Evolutionary conservation across 192 early-diverging fungal species (phyloP).

Genomic region (Rhizophagus clarus): DNA sequence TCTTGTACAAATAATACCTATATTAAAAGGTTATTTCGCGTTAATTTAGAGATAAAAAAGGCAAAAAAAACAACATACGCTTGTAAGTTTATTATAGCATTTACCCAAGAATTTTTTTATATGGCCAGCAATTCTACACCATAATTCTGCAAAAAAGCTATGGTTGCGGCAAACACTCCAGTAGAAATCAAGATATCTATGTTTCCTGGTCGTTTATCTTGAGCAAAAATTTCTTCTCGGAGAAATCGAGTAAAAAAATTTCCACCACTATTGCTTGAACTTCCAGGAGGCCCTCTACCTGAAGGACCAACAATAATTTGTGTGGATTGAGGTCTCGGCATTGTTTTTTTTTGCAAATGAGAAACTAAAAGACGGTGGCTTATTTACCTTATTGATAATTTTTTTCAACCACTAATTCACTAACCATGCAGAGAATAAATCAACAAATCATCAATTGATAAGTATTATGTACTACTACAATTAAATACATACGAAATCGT

Average conservation of each 20-base stretch:
- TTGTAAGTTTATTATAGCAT: background rate
- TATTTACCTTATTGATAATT: background rate
- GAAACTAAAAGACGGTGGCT: background rate
- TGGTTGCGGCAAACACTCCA: constrained; percentile 43
- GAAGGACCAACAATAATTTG: background rate
- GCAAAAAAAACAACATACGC: background rate
- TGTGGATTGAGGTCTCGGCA: background rate
- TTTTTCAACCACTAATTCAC: no score
- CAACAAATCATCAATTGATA: constrained; percentile 24
- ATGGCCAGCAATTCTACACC: constrained; percentile 38
- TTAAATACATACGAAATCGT: background rate
- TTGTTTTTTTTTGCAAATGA: background rate
- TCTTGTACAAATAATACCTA: no score
- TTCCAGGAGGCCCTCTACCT: background rate
- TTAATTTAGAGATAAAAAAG: no score
- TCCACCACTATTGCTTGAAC: background rate
- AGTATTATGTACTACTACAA: constrained; percentile 3
- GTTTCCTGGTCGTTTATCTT: constrained; percentile 46
- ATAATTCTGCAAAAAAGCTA: constrained; percentile 49
- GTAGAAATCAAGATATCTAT: constrained; percentile 47
- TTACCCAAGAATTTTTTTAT: background rate
- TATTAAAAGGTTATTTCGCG: no score
- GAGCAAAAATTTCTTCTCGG: constrained; percentile 45
- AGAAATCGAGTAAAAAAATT: constrained; percentile 30
- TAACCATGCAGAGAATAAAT: background rate